Conservation (phyloP, 371 early-diverging fungal genomes). For the Coemansia sp. region DNA sequence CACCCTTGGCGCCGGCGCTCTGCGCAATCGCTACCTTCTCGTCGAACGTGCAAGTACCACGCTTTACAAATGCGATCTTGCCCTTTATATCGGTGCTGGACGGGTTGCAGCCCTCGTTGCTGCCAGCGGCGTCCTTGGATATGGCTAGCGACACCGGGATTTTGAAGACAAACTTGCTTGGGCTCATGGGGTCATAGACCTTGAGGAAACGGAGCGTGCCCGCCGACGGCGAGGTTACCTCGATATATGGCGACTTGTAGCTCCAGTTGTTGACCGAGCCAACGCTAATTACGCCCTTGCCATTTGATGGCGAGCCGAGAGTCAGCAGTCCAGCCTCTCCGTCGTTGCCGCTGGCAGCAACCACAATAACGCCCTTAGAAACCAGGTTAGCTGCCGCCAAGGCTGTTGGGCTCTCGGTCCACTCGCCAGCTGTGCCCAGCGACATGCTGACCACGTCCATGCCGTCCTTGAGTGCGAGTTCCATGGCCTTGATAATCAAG, state of each 20-base stretch:
- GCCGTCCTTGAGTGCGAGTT: constrained; percentile 65
- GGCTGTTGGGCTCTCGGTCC: constrained; percentile 52
- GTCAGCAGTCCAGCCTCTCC: constrained; percentile 65
- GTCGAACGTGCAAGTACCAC: constrained; percentile 34
- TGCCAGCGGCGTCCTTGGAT: neutral
- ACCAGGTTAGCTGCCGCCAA: constrained; percentile 52
- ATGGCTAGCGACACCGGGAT: no score
- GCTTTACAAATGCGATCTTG: no score
- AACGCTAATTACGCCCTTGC: constrained; percentile 59
- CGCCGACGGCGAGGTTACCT: neutral
- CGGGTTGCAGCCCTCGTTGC: constrained; percentile 51
- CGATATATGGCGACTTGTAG: constrained; percentile 3
- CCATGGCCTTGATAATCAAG: constrained; percentile 63
- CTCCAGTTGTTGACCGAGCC: constrained; percentile 64
- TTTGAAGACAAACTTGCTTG: no score
- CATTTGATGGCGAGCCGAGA: constrained; percentile 59
- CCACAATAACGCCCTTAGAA: constrained; percentile 54
- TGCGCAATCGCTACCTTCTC: no score
- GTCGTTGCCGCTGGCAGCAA: constrained; percentile 71
- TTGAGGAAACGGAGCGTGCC: neutral
- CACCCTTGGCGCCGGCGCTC: constrained; percentile 37
- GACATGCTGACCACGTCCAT: constrained; percentile 71
- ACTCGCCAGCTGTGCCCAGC: constrained; percentile 58
- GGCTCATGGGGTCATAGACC: neutral
- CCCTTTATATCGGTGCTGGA: constrained; percentile 29